These are phyloP conservation scores for Mortierella sp. DNA, from an alignment of 371 early-diverging fungal genomes.

Conservation along the genomic window DNA sequence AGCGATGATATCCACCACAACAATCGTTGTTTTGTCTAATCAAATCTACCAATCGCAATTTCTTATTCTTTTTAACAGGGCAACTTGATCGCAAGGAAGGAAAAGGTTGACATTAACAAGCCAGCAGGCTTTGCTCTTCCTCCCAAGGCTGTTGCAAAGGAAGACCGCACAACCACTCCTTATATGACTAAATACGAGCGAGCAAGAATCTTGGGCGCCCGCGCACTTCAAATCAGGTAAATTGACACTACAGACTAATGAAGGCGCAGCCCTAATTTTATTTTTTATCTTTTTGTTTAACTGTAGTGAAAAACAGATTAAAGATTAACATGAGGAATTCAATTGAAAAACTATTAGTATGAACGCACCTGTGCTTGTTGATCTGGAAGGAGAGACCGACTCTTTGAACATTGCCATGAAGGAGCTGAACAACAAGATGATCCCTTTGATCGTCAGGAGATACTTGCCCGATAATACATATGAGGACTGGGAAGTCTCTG, in stretches of 20 bases:
- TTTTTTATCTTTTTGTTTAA: not conserved
- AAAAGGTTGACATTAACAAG: slow-evolving; percentile 39
- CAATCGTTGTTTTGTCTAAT: not conserved
- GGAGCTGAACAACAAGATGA: slow-evolving; percentile 95
- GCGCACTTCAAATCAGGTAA: slow-evolving; percentile 87
- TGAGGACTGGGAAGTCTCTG: slow-evolving; percentile 98
- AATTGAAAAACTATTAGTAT: slow-evolving; percentile 70
- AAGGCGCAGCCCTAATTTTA: too few species aligned
- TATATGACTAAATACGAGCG: slow-evolving; percentile 99
- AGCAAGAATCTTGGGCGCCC: slow-evolving; percentile 96
- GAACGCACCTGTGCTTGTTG: slow-evolving; percentile 99
- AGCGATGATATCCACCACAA: not conserved
- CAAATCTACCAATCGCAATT: not conserved
- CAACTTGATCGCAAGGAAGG: slow-evolving; percentile 23
- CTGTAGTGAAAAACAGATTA: not conserved
- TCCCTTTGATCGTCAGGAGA: slow-evolving; percentile 97
- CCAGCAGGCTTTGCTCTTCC: slow-evolving; percentile 22
- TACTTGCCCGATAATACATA: slow-evolving; percentile 97
- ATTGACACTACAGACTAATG: not conserved
- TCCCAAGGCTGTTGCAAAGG: slow-evolving; percentile 56
- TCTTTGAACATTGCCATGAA: slow-evolving; percentile 98
- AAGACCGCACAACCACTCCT: slow-evolving; percentile 93
- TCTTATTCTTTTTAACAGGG: slow-evolving; percentile 12
- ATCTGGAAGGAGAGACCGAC: slow-evolving; percentile 97
- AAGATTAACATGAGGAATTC: not conserved